Base-by-base conservation (phyloP, 495 filamentous ascomycete species). In the Collariella sp. region DNA sequence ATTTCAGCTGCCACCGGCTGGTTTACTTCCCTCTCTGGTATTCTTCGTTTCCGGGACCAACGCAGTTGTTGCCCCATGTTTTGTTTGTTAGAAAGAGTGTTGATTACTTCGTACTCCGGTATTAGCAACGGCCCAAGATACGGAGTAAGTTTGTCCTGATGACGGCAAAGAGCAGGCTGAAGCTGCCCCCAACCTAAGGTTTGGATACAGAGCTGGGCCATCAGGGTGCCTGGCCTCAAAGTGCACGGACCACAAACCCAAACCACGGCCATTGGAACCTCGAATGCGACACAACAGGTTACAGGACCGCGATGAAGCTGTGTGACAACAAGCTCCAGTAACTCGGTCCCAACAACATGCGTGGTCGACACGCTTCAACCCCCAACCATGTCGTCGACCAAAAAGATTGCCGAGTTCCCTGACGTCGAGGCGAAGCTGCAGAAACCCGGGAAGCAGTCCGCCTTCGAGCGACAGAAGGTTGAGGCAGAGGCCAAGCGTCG, bases 401-500 rank as follows among this genome's bases (percentile, higher is more conserved):
- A 69, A 38, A 69, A 70, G 58, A 63, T 74, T 40, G 55, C 62
- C 59, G 82, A 81, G n/a, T 93, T 94, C 65, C 88, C 89, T n/a
- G 84, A 93, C 63, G 77, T 91, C 44, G 81, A 82, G 33, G 80
- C 83, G 39, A 97, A 96, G 67, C 83, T 95, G 38, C 81, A 87
- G 22, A 87, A 88, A 11, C 85, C 89, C 0, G 79, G 77, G 36
- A 94, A 91, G 70, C 89, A 95, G 66, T 94, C 89, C 12, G 79
- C 88, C 31, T 97, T 95, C 71, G 91, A 97, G 70, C 84, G 85
- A 51, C 88, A 93, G 60, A 93, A 91, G 72, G 88, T 87, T 36
- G 91, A 95, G 66, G 90, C 88, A 31, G 88, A 96, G 74, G 91
- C 89, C 15, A 97, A 96, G 70, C 85, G 88, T 33, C 78, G 81